These are phyloP conservation scores for Arthrobotrys sphaeroides DNA, from an alignment of 2,329 filamentous ascomycete species.

Conservation along the genomic window DNA sequence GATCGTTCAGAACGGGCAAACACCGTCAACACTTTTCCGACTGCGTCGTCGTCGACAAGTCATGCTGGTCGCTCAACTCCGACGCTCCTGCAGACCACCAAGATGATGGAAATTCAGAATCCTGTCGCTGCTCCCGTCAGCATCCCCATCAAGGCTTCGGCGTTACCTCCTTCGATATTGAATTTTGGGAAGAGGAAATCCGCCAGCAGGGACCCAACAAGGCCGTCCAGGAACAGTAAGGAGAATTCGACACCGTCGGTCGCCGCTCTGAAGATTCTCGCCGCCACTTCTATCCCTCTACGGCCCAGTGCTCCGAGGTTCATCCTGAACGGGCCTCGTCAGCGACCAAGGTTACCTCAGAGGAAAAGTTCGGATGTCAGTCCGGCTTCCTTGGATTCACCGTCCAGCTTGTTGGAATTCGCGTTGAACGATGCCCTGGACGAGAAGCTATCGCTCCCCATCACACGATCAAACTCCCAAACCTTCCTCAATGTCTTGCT, in stretches of 20 bases:
- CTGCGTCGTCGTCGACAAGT: conserved; percentile 24
- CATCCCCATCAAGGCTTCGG: conserved; percentile 40
- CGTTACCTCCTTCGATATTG: conserved; percentile 30
- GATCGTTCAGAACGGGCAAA: conserved; percentile 23
- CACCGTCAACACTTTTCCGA: conserved; percentile 40
- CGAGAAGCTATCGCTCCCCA: conserved; percentile 49
- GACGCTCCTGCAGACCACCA: conserved; percentile 17
- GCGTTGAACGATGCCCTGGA: conserved; percentile 55
- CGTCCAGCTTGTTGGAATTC: conserved; percentile 53
- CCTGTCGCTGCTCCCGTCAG: conserved; percentile 44
- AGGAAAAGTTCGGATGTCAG: conserved; percentile 50
- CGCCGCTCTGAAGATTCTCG: conserved; percentile 57
- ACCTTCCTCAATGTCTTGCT: conserved; percentile 56
- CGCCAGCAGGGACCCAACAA: not conserved
- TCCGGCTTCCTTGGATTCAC: conserved; percentile 53
- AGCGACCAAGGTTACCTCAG: conserved; percentile 44
- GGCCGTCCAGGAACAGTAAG: conserved; percentile 12
- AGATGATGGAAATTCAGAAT: conserved; percentile 48
- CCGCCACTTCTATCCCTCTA: conserved; percentile 57
- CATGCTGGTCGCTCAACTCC: conserved; percentile 49
- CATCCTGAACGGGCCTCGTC: conserved; percentile 19
- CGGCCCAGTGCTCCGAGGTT: conserved; percentile 39
- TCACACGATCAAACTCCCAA: conserved; percentile 55
- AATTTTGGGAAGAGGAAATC: conserved; percentile 32
- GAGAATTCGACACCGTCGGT: conserved; percentile 55